phyloP scores from a whole-genome alignment of 352 stramenopile species.

The Phytophthora melonis region DNA sequence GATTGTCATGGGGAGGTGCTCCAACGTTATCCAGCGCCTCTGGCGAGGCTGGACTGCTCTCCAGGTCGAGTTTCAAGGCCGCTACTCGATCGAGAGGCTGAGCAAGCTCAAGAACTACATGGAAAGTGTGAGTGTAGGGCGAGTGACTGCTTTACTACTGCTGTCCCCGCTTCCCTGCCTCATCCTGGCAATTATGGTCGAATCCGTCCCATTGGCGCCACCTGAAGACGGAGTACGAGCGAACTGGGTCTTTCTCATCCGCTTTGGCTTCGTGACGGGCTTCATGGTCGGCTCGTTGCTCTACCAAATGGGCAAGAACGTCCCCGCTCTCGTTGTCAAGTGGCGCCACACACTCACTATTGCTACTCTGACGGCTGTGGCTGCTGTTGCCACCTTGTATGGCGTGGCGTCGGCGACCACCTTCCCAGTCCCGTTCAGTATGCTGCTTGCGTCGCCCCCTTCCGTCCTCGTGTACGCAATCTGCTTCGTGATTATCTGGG shows the following conservation, averaged over 20 bases:
- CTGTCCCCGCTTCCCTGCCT: conserved; percentile 22
- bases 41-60: conserved; percentile 17
- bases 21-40: not conserved
- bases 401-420: conserved; percentile 15
- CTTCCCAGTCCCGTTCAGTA: conserved; percentile 28
- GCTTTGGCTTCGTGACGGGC: conserved; percentile 8
- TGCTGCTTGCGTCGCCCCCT: conserved; percentile 21
- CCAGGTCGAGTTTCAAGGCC: conserved; percentile 41
- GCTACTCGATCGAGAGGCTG: conserved; percentile 35
- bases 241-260: conserved; percentile 32
- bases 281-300: conserved; percentile 22
- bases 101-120: conserved; percentile 22
- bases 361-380: conserved; percentile 1
- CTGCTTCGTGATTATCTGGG: conserved; percentile 30
- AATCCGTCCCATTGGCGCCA: conserved; percentile 12
- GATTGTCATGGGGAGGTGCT: not conserved
- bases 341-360: conserved; percentile 16
- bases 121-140: not conserved
- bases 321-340: conserved; percentile 16
- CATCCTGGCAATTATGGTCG: conserved; percentile 19
- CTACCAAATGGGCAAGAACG: conserved; percentile 25
- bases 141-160: conserved; percentile 14
- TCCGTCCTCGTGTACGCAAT: conserved; percentile 20
- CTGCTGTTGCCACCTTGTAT: conserved; percentile 14
- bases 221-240: conserved; percentile 17